phyloP scores from a whole-genome alignment of 1,139 yeast genomes.

The Zygoascus sp. region DNA sequence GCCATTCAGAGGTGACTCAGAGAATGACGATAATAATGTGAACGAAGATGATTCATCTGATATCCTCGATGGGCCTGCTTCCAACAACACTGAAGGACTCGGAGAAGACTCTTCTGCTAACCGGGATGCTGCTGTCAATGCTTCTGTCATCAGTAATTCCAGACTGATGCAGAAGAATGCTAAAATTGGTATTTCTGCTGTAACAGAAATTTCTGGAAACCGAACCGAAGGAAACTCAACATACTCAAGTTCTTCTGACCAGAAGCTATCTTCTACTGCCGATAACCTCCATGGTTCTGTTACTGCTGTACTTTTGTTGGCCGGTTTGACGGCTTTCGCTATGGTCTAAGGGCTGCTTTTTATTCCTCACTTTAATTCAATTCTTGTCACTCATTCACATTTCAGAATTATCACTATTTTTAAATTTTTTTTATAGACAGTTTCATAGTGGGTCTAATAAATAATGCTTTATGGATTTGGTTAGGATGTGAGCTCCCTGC shows the following conservation, averaged over 20 bases:
- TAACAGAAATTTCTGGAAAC: background rate
- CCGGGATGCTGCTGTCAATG: background rate
- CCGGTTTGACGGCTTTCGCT: background rate
- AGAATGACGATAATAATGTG: slow-evolving; percentile 10
- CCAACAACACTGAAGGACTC: background rate
- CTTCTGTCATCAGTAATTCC: background rate
- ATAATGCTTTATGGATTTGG: too few species aligned
- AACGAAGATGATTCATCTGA: background rate
- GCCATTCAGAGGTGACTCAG: slow-evolving; percentile 1
- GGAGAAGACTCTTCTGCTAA: background rate
- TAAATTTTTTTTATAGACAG: too few species aligned
- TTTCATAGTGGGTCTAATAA: too few species aligned
- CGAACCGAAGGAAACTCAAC: background rate
- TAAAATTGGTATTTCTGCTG: background rate
- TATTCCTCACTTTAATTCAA: background rate
- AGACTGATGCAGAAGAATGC: background rate
- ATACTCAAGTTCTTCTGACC: background rate
- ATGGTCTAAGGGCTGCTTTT: background rate
- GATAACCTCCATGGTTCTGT: background rate
- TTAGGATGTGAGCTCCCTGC: too few species aligned
- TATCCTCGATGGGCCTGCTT: background rate
- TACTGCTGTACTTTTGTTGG: background rate
- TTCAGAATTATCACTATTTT: too few species aligned
- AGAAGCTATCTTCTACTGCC: background rate
- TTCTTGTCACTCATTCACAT: background rate